Conservation (phyloP, 176 grass and related monocot species). For the Echinochloa phyllopogon region DNA sequence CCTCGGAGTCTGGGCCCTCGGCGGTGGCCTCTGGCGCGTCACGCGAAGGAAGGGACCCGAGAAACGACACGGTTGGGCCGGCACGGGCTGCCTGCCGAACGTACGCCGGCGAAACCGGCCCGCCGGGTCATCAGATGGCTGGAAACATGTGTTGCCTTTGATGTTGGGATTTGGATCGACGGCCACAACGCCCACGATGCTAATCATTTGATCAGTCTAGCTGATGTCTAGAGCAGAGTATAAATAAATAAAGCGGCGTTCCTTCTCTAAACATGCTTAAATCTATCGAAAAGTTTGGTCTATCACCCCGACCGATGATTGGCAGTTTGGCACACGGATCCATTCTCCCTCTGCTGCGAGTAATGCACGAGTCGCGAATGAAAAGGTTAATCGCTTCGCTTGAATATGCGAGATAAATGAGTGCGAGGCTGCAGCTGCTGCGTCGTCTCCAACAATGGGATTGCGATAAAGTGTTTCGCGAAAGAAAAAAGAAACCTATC, state of each 20-base stretch:
- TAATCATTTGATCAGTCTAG: not conserved
- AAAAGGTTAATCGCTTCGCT: not conserved
- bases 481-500: not conserved
- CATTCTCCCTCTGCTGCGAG: not conserved
- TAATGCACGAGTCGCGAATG: not conserved
- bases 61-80: too few species aligned
- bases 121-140: too few species aligned
- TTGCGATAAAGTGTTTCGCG: not conserved
- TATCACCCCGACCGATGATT: not conserved
- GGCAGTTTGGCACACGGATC: not conserved
- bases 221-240: not conserved
- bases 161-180: too few species aligned
- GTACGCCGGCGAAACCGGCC: too few species aligned
- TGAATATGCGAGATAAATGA: not conserved
- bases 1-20: not conserved
- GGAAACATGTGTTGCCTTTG: too few species aligned
- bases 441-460: slow-evolving; percentile 22
- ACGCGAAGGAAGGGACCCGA: too few species aligned
- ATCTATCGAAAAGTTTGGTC: not conserved
- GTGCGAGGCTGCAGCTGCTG: not conserved
- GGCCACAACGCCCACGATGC: not conserved
- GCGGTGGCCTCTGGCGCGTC: not conserved
- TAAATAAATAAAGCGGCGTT: too few species aligned
- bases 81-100: too few species aligned
- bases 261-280: too few species aligned